Evolutionary conservation across 352 stramenopile genomes (phyloP).

Genomic region (Globisporangium perplexum): DNA sequence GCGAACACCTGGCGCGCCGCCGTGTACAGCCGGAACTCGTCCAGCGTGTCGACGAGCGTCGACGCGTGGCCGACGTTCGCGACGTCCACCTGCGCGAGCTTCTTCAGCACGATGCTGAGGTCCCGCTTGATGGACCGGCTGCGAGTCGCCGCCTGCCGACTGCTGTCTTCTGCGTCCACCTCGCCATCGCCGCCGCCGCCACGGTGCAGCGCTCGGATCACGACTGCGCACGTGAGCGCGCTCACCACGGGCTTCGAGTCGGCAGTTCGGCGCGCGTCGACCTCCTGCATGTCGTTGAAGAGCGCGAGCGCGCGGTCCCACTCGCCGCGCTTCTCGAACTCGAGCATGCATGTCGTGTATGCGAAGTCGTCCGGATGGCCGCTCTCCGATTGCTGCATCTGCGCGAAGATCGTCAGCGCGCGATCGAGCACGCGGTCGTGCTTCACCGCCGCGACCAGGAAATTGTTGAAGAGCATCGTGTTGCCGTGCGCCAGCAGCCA

Average conservation of each 20-base stretch:
- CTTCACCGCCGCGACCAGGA: slow-evolving; percentile 43
- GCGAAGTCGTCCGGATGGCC: slow-evolving; percentile 53
- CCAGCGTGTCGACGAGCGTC: slow-evolving; percentile 53
- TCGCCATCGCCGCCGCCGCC: slow-evolving; percentile 9
- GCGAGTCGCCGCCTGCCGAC: not conserved
- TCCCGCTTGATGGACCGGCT: slow-evolving; percentile 24
- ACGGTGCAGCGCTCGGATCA: slow-evolving; percentile 41
- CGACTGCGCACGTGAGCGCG: slow-evolving; percentile 35
- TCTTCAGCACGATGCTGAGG: slow-evolving; percentile 40
- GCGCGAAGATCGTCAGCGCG: slow-evolving; percentile 35
- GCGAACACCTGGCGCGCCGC: slow-evolving; percentile 41
- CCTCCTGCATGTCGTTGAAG: slow-evolving; percentile 51
- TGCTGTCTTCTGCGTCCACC: slow-evolving; percentile 1
- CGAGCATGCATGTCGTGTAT: slow-evolving; percentile 54
- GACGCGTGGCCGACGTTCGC: slow-evolving; percentile 40
- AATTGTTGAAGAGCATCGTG: slow-evolving; percentile 56
- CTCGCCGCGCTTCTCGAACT: slow-evolving; percentile 39
- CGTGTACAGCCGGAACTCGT: slow-evolving; percentile 43
- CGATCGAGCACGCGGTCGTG: slow-evolving; percentile 16
- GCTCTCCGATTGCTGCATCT: slow-evolving; percentile 29
- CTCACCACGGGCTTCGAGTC: slow-evolving; percentile 29
- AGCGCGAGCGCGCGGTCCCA: slow-evolving; percentile 43
- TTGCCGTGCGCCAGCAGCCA: slow-evolving; percentile 35
- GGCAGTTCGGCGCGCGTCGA: slow-evolving; percentile 16
- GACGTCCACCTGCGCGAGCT: slow-evolving; percentile 31